Evolutionary conservation across 2,329 filamentous ascomycete species (phyloP).

Genomic region (Verticillium zaregamsianum): DNA sequence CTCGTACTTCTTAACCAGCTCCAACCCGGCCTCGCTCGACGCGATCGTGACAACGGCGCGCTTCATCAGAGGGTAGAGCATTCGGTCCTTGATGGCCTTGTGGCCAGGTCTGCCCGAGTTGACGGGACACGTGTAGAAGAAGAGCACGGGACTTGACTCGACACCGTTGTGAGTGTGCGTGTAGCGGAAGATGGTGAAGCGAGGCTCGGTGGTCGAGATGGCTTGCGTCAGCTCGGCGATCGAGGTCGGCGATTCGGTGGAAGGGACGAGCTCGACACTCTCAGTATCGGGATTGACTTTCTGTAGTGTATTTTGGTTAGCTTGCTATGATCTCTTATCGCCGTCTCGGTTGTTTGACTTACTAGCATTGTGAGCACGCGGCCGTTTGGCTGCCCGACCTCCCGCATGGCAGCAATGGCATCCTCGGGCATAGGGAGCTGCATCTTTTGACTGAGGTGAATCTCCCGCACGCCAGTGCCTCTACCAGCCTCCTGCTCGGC

Average conservation of each 20-base stretch:
- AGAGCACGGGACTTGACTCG: constrained; percentile 59
- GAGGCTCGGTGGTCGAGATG: constrained; percentile 66
- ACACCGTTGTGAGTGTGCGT: constrained; percentile 50
- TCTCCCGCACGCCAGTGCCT: constrained; percentile 58
- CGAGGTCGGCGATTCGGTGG: constrained; percentile 46
- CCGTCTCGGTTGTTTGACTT: constrained; percentile 17
- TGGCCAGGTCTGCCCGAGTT: constrained; percentile 44
- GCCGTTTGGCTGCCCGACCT: constrained; percentile 47
- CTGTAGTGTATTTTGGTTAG: constrained; percentile 29
- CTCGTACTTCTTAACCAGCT: constrained; percentile 67
- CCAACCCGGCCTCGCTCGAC: constrained; percentile 59
- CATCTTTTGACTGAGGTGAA: constrained; percentile 54
- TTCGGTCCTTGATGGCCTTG: constrained; percentile 74
- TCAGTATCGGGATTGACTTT: constrained; percentile 71
- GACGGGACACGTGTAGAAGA: constrained; percentile 78
- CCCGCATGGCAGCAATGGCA: constrained; percentile 60
- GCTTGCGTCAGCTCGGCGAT: constrained; percentile 53
- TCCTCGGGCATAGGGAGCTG: constrained; percentile 57
- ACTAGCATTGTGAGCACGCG: constrained; percentile 63
- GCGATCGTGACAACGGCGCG: constrained; percentile 63
- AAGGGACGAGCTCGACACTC: constrained; percentile 60
- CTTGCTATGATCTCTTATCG: not conserved
- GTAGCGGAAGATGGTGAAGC: constrained; percentile 75
- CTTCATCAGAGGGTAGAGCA: constrained; percentile 76
- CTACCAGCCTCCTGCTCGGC: constrained; percentile 71